Evolutionary conservation across 257 asterid species (phyloP), one percentile per base, ranked within the genome.

Genomic region (Ligustrum vulgare): DNA sequence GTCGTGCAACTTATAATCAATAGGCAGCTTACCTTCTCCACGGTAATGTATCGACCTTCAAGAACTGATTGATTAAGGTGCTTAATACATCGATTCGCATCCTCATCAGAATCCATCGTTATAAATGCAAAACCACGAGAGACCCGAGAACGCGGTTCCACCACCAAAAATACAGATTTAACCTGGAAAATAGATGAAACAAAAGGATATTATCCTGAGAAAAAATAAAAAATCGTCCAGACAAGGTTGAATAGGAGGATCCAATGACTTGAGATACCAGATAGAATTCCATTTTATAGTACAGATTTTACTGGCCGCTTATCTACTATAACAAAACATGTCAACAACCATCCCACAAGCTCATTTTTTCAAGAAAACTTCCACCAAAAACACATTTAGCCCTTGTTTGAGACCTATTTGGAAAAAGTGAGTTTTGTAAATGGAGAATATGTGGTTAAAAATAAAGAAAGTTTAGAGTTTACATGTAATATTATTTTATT

Each of bases 121-220:
- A 95, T 72, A 73, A 95, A 95, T 34, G 97, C 94, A 90, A 95
- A 93, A 67, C 99, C 99, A 77, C 98, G 98, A 75, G 99, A 95
- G 66, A 91, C 78, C 41, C 97, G 91, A 69, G 99, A 85, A 4
- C 97, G 91, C 3, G 98, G 99, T 83, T 95, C 99, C 80, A 90
- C 94, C 31, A 95, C 98, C 90, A 93, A 78, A 73, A 89, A 91
- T 15, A 89, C 92, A 37, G 97, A 91, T 80, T 90, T 90, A 80
- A 92, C 96, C 97, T 92, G 84, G 58, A 73, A 37, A 72, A 63
- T 51, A 41, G 71, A 66, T 25, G 39, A 71, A 34, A 76, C 13
- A 47, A 56, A 32, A 13, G 34, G 62, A 73, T 0, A 60, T 80
- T 72, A 84, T 58, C 54, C 68, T 41, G 43, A 31, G 16, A 9